Evolutionary conservation across 208 protist genomes (phyloP).

Genomic region (Phytomonas sp.): DNA sequence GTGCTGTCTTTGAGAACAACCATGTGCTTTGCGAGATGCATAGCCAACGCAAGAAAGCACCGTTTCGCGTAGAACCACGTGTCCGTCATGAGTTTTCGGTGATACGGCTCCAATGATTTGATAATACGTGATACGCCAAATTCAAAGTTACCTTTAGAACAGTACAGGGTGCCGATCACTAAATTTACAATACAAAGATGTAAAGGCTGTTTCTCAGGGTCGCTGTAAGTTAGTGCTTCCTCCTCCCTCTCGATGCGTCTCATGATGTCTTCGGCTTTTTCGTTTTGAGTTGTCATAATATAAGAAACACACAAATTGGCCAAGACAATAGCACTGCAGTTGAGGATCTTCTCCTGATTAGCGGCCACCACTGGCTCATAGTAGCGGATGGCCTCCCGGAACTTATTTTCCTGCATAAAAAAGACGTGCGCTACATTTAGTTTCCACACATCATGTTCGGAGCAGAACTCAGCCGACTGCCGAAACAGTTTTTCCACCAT

Average conservation of each 20-base stretch:
- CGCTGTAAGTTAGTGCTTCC: constrained; percentile 76
- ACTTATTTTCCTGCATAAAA: constrained; percentile 97
- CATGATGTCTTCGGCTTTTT: constrained; percentile 96
- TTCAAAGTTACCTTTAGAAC: constrained; percentile 96
- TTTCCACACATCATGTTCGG: constrained; percentile 95
- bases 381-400: constrained; percentile 94
- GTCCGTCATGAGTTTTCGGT: constrained; percentile 95
- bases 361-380: constrained; percentile 94
- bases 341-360: constrained; percentile 88
- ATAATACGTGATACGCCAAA: constrained; percentile 97
- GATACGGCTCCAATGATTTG: constrained; percentile 95
- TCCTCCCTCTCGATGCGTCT: constrained; percentile 94
- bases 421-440: constrained; percentile 96
- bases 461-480: constrained; percentile 94
- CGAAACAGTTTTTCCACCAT: constrained; percentile 93
- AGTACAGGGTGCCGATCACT: constrained; percentile 98
- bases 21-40: constrained; percentile 98
- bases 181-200: constrained; percentile 97
- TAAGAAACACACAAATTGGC: constrained; percentile 97
- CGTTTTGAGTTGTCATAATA: constrained; percentile 95
- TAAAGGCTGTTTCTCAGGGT: constrained; percentile 88
- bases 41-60: constrained; percentile 92
- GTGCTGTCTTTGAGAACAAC: constrained; percentile 92
- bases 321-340: constrained; percentile 93
- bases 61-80: constrained; percentile 98